phyloP scores from a whole-genome alignment of 1,284 basidiomycete genomes.

The Porodaedalea pini region DNA sequence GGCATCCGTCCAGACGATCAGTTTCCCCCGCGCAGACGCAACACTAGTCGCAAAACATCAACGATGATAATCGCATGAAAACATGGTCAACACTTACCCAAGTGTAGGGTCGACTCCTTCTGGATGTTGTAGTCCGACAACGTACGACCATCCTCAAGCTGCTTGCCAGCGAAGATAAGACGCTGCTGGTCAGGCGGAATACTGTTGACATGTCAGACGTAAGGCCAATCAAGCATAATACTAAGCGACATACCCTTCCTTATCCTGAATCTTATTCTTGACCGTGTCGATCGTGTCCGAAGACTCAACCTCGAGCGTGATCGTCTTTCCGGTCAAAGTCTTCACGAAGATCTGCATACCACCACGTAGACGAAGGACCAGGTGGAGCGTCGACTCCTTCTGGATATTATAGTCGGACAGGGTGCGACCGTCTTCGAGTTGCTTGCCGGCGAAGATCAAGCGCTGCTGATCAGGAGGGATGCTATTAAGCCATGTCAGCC shows the following conservation, averaged over 20 bases:
- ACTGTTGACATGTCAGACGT: constrained; percentile 30
- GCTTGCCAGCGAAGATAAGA: constrained; percentile 75
- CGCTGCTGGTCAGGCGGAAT: constrained; percentile 73
- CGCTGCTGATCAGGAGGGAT: constrained; percentile 27
- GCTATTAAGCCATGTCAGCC: neutral
- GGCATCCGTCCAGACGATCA: constrained; percentile 28
- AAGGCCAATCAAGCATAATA: constrained; percentile 38
- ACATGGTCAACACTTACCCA: constrained; percentile 43
- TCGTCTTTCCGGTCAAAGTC: constrained; percentile 54
- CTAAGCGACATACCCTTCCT: constrained; percentile 43
- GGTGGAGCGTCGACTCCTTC: constrained; percentile 47
- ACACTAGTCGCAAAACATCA: constrained; percentile 47
- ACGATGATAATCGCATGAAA: constrained; percentile 39
- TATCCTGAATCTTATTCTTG: constrained; percentile 47
- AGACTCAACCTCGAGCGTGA: constrained; percentile 57
- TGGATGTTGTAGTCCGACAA: constrained; percentile 68
- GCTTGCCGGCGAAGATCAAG: constrained; percentile 49
- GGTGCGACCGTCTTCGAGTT: constrained; percentile 43
- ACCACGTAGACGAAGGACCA: constrained; percentile 57
- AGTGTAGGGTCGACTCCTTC: constrained; percentile 68
- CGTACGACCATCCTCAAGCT: constrained; percentile 65
- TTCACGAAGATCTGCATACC: constrained; percentile 52
- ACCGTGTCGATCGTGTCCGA: constrained; percentile 56
- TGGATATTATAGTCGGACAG: constrained; percentile 42
- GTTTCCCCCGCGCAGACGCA: constrained; percentile 74